Evolutionary conservation across 768 basidiomycete species (phyloP), one percentile per base, ranked within the genome.

Genomic region (Phallus indusiatus): DNA sequence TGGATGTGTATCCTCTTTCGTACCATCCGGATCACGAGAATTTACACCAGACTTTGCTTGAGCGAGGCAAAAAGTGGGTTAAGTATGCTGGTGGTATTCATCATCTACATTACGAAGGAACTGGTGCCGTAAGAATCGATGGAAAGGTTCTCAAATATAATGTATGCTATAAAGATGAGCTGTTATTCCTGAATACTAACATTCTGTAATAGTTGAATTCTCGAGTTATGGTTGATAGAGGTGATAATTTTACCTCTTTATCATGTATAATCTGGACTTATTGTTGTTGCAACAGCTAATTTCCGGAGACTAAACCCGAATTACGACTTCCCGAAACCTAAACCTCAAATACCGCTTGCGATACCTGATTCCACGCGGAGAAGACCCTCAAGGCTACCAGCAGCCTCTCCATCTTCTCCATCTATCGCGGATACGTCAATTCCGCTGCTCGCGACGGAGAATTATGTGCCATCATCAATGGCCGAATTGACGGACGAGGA

Each of bases 141-240:
- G 70, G 69, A 48, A 59, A 75, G 69, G 56, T 65, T 34, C 52
- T 76, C 55, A 80, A 77, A 62, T 80, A 81, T 57, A 81, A 77
- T 58, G 81, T 84, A 48, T 59, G 59, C 62, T 55, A 20, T 34
- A 34, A 48, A 36, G 47, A 20, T 55, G 47, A 35, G 33, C 35
- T 49, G 7, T 53, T 49, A 14, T 33, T 65, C 28, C 28, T 11
- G 7, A 10, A 7, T 17, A 47, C 16, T 48, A 52, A 33, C 11
- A 37, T 22, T 35, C n/a, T 28, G 4, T 20, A 9, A 11, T 60
- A 83, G 82, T 74, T 83, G 46, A 76, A 73, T 47, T 76, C 81
- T 47, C 73, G 83, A 17, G 77, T 84, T 56, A 84, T 85, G 81
- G 70, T 85, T 47, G 84, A 85, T 64, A 69, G 81, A 66, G 74